Evolutionary conservation across 2,329 filamentous ascomycete species (phyloP).

Genomic region (Cordyceps militaris): DNA sequence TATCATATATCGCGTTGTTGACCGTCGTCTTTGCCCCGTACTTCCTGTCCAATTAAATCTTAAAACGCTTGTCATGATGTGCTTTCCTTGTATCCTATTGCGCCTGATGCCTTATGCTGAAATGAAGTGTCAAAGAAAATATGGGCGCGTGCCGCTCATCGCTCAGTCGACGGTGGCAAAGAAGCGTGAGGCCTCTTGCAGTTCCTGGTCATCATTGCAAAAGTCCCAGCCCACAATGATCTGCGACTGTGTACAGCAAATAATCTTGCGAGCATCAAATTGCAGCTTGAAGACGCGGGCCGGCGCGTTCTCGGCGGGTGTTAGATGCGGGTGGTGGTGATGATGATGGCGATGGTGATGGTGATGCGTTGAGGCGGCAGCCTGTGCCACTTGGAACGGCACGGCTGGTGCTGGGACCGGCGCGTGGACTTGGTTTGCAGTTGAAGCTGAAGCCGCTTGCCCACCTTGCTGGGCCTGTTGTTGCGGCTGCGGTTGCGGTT

Average conservation of each 20-base stretch:
- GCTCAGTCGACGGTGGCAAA: conserved; percentile 55
- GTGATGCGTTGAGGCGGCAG: conserved; percentile 15
- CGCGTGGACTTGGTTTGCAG: neutral
- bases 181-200: conserved; percentile 71
- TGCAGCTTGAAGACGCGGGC: conserved; percentile 89
- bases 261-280: conserved; percentile 86
- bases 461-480: conserved; percentile 4
- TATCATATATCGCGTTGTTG: neutral
- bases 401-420: conserved; percentile 6
- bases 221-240: conserved; percentile 98
- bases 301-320: conserved; percentile 39
- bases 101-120: neutral
- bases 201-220: conserved; percentile 74
- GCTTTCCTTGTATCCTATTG: neutral
- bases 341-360: conserved; percentile 10
- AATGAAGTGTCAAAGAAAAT: neutral
- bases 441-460: neutral
- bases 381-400: conserved; percentile 9
- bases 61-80: conserved; percentile 1
- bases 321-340: conserved; percentile 38
- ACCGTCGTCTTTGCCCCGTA: neutral
- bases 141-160: no score
- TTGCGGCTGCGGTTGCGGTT: conserved; percentile 3
- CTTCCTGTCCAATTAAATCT: neutral
- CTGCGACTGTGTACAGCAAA: conserved; percentile 88